Evolutionary conservation across 768 basidiomycete species (phyloP).

Genomic region (Serendipita sp.): DNA sequence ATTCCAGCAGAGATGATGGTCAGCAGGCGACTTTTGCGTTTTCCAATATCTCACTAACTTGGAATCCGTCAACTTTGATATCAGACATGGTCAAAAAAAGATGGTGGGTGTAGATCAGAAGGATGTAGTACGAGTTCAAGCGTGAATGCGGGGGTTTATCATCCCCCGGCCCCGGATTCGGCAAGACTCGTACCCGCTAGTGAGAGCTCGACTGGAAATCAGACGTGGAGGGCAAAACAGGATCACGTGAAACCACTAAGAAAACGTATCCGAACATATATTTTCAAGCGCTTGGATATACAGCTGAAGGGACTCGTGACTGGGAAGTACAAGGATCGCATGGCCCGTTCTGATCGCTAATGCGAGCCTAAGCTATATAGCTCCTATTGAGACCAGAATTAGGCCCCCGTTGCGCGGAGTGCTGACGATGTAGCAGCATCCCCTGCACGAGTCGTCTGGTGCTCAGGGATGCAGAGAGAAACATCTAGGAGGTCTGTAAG

Average conservation of each 20-base stretch:
- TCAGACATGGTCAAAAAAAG: constrained; percentile 39
- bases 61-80: constrained; percentile 60
- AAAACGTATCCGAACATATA: background rate
- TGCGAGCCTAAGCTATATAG: no score
- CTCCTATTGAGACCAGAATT: no score
- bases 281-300: background rate
- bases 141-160: constrained; percentile 3
- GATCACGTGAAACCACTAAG: background rate
- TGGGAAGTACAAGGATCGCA: no score
- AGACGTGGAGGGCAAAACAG: no score
- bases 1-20: background rate
- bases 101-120: background rate
- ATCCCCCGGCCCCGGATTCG: background rate
- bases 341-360: no score
- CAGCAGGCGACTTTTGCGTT: background rate
- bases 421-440: no score
- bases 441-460: no score
- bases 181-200: background rate
- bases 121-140: background rate
- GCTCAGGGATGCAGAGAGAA: no score
- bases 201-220: background rate
- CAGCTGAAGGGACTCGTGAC: background rate
- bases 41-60: constrained; percentile 26
- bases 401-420: no score
- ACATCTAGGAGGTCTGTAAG: no score